Percentiles rank a stretch among this genome's conserved stretches.
These are phyloP conservation scores for Fraxinus greggii DNA, from an alignment of 305 asterid genomes.

Conservation along the genomic window DNA sequence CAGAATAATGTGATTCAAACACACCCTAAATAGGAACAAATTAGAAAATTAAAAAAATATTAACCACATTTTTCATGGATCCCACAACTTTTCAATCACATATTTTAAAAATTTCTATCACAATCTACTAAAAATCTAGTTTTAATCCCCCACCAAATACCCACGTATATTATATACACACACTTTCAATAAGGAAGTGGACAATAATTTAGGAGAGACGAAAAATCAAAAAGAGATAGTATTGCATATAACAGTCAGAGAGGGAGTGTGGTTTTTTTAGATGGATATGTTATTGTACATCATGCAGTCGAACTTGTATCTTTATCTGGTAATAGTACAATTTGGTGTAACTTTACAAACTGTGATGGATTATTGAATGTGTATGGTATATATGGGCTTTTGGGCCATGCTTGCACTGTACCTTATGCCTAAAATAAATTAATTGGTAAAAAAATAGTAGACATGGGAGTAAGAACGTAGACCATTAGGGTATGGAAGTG, in stretches of 20 bases:
- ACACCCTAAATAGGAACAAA: too few relatives aligned
- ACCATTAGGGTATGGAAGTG: background rate
- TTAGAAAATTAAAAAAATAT: too few relatives aligned
- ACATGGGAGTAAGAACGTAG: background rate
- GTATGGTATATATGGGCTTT: background rate
- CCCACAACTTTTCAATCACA: too few relatives aligned
- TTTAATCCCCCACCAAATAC: too few relatives aligned
- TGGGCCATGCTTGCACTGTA: conserved; percentile 26
- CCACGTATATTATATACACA: too few relatives aligned
- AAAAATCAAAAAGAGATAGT: conserved; percentile 40
- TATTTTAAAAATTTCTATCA: too few relatives aligned
- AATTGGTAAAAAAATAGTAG: background rate
- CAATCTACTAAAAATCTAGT: too few relatives aligned
- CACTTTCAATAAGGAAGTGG: too few relatives aligned
- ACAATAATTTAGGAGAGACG: conserved; percentile 22
- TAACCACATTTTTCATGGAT: too few relatives aligned
- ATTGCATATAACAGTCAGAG: conserved; percentile 41
- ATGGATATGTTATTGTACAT: conserved; percentile 19
- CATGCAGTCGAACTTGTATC: conserved; percentile 22
- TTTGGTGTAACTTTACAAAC: conserved; percentile 4
- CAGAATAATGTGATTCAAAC: too few relatives aligned
- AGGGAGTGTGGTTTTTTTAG: conserved; percentile 18
- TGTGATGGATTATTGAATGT: background rate
- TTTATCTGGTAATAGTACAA: background rate
- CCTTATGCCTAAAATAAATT: conserved; percentile 16